Conservation (phyloP, 345 rosid species). For the Syzygium grande region DNA sequence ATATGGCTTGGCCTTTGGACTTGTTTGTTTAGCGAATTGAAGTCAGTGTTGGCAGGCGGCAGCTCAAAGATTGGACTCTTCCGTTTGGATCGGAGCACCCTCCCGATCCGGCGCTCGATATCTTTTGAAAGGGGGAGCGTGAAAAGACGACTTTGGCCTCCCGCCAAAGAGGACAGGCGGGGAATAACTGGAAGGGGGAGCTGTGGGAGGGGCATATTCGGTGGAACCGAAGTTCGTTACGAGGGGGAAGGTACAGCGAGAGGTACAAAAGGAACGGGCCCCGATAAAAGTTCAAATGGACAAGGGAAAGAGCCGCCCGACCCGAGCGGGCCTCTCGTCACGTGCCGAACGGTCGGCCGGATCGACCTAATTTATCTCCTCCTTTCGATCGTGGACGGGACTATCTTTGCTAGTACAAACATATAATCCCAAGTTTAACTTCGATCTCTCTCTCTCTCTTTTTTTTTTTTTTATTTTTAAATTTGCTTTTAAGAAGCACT, state of each 20-base stretch:
- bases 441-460: too few relatives aligned
- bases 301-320: constrained; percentile 15
- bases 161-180: not conserved
- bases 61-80: not conserved
- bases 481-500: not conserved
- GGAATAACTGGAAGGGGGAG: not conserved
- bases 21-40: not conserved
- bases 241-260: not conserved
- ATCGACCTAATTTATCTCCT: not conserved
- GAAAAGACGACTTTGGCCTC: not conserved
- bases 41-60: not conserved
- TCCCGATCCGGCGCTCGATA: not conserved
- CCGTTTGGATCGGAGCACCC: not conserved
- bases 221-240: not conserved
- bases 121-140: too few relatives aligned
- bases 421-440: not conserved
- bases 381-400: not conserved
- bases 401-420: not conserved
- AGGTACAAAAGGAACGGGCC: constrained; percentile 15
- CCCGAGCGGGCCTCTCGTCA: constrained; percentile 12
- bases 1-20: not conserved
- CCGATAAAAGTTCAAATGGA: not conserved
- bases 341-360: not conserved
- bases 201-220: not conserved
- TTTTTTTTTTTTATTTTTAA: too few relatives aligned